Base-by-base conservation (phyloP, 2,329 filamentous ascomycete species). In the Apiospora arundinis region DNA sequence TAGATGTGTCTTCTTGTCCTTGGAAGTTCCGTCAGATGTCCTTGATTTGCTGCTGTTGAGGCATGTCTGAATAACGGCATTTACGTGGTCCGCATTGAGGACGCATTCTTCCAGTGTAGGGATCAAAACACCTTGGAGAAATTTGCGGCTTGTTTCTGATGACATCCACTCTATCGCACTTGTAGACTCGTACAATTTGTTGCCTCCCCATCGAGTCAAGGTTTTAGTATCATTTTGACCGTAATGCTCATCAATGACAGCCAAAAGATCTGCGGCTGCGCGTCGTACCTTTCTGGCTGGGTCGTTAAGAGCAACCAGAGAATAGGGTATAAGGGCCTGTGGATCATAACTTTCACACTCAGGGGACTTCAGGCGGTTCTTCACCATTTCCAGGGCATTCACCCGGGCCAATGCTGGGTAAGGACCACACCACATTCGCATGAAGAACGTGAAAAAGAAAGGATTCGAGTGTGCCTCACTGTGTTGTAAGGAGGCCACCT, bases 41-140 rank as follows among this genome's bases (percentile, higher is more conserved):
- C 75, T 74, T 48, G 80, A 75, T 65, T 78, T 70, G 69, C 89
- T 88, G 69, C 89, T 88, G 75, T 91, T 90, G 14, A 96, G 79
- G 0, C 87, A 82, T 44, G 85, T 86, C 72, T 89, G 86, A 6
- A 97, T 80, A 2, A 91, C 87, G 25, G 89, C 88, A 37, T 87
- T 84, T 63, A 97, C 86, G 73, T 96, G 91, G 40, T 88, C 89
- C 4, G 90, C 84, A 78, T 98, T 95, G 75, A 98, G 89, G 4
- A 95, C 87, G 77, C 92, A 97, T 81, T 98, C 96, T 81, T 98
- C 95, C 12, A 97, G 83, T 1, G 88, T 89, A 0, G 93, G 93
- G 25, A 94, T 80, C n/a, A 98, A 82, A 48, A 92, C 86, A 25
- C 89, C 85, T 25, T 89, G 86, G 0, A 96, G 78, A 25, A 97